Evolutionary conservation across 1,284 basidiomycete genomes (phyloP).

Genomic region (Tausonia pullulans): DNA sequence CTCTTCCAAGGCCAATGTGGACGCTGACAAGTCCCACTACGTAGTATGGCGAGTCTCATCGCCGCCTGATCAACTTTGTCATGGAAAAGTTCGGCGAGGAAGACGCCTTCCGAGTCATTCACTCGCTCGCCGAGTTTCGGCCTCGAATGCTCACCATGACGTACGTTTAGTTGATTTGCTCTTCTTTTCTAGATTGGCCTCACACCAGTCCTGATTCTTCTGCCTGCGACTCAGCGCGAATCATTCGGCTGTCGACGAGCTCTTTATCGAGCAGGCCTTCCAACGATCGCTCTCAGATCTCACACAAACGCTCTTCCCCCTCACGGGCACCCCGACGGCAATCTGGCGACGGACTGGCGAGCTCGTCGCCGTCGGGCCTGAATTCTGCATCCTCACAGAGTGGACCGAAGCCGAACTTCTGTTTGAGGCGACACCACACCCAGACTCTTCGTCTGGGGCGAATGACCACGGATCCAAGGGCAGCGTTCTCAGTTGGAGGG

Average conservation of each 20-base stretch:
- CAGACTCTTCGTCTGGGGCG: not conserved
- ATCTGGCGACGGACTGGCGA: slow-evolving; percentile 97
- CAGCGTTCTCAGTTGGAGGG: slow-evolving; percentile 12
- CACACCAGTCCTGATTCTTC: not conserved
- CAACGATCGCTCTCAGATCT: slow-evolving; percentile 51
- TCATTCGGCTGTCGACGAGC: slow-evolving; percentile 77
- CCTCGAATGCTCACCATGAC: slow-evolving; percentile 92
- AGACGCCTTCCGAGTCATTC: slow-evolving; percentile 86
- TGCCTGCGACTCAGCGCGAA: slow-evolving; percentile 44
- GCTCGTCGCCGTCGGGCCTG: slow-evolving; percentile 88
- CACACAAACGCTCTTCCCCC: slow-evolving; percentile 63
- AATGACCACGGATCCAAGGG: not conserved
- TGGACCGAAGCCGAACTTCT: slow-evolving; percentile 70
- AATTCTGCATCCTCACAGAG: slow-evolving; percentile 89
- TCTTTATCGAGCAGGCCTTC: slow-evolving; percentile 91
- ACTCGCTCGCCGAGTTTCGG: slow-evolving; percentile 84
- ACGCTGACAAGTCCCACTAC: not conserved
- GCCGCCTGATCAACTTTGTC: slow-evolving; percentile 1
- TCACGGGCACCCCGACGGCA: slow-evolving; percentile 97
- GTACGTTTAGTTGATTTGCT: slow-evolving; percentile 24
- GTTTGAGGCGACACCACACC: slow-evolving; percentile 38
- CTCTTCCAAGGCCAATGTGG: too few relatives aligned
- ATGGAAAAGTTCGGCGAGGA: slow-evolving; percentile 65
- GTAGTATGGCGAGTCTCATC: not conserved
- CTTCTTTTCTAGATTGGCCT: not conserved